Conservation (phyloP, 1,139 yeast species). For the Blastobotrys elegans region DNA sequence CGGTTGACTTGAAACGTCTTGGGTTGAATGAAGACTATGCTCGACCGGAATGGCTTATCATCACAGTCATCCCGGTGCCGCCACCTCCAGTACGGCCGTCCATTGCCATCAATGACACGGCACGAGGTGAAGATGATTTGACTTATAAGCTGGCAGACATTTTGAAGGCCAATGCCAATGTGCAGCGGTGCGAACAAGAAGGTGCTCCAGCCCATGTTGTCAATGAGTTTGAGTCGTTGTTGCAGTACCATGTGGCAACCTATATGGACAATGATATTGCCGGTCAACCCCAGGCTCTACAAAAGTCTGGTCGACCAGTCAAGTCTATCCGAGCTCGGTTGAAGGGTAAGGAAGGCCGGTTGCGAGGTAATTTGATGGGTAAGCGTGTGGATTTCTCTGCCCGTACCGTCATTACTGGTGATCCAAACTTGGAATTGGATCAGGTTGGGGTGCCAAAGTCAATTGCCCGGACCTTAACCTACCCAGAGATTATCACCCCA, state of each 20-base stretch:
- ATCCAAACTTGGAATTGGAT: conserved; percentile 93
- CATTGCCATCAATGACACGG: conserved; percentile 97
- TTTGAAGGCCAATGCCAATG: conserved; percentile 91
- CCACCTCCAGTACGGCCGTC: conserved; percentile 99
- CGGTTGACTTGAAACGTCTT: conserved; percentile 72
- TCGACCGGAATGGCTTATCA: conserved; percentile 97
- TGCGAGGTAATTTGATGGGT: conserved; percentile 98
- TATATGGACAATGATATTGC: conserved; percentile 99
- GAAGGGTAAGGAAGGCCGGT: conserved; percentile 98
- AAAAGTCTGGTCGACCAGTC: conserved; percentile 97
- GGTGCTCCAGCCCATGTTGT: conserved; percentile 99
- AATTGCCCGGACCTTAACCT: conserved; percentile 89
- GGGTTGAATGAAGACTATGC: conserved; percentile 97
- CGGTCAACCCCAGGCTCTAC: conserved; percentile 99
- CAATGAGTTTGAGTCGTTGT: conserved; percentile 89
- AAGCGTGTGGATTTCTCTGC: conserved; percentile 99
- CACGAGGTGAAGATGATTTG: conserved; percentile 98
- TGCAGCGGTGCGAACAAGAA: conserved; percentile 92
- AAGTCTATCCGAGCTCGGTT: conserved; percentile 97
- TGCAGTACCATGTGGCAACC: conserved; percentile 98
- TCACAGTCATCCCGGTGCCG: conserved; percentile 97
- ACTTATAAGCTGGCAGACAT: conserved; percentile 97
- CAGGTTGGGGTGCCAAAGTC: conserved; percentile 98
- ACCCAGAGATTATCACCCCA: conserved; percentile 97
- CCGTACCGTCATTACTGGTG: conserved; percentile 98